phyloP scores from a whole-genome alignment of 805 yeast genomes.

The Suhomyces canberraensis region DNA sequence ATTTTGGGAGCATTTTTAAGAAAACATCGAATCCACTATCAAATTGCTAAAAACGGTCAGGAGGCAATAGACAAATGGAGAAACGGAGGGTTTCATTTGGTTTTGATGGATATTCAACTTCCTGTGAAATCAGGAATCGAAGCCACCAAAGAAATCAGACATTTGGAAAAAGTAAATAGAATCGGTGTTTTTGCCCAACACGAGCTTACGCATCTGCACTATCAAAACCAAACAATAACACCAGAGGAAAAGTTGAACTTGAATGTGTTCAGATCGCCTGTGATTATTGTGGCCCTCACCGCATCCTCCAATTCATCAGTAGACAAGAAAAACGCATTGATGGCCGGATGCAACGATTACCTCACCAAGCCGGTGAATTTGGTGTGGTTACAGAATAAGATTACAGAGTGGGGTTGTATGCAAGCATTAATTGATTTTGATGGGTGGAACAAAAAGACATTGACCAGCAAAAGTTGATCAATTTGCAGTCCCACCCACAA shows the following conservation, averaged over 20 bases:
- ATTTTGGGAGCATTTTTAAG: slow-evolving; percentile 86
- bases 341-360: slow-evolving; percentile 97
- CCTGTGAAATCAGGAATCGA: slow-evolving; percentile 96
- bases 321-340: slow-evolving; percentile 85
- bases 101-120: slow-evolving; percentile 94
- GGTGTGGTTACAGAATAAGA: slow-evolving; percentile 90
- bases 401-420: slow-evolving; percentile 99
- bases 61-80: slow-evolving; percentile 96
- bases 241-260: slow-evolving; percentile 58
- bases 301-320: slow-evolving; percentile 78
- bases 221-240: slow-evolving; percentile 20
- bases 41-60: slow-evolving; percentile 87
- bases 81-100: slow-evolving; percentile 89
- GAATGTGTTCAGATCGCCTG: slow-evolving; percentile 78
- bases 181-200: slow-evolving; percentile 64
- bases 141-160: slow-evolving; percentile 87
- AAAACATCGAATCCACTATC: slow-evolving; percentile 78
- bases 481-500: too few species aligned
- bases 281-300: slow-evolving; percentile 95
- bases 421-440: slow-evolving; percentile 95
- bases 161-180: slow-evolving; percentile 73
- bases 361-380: slow-evolving; percentile 93
- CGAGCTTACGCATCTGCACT: slow-evolving; percentile 22
- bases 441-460: slow-evolving; percentile 63
- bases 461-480: background rate